These are phyloP conservation scores for Aspergillus floridensis DNA, from an alignment of 2,329 filamentous ascomycete genomes.

Conservation along the genomic window DNA sequence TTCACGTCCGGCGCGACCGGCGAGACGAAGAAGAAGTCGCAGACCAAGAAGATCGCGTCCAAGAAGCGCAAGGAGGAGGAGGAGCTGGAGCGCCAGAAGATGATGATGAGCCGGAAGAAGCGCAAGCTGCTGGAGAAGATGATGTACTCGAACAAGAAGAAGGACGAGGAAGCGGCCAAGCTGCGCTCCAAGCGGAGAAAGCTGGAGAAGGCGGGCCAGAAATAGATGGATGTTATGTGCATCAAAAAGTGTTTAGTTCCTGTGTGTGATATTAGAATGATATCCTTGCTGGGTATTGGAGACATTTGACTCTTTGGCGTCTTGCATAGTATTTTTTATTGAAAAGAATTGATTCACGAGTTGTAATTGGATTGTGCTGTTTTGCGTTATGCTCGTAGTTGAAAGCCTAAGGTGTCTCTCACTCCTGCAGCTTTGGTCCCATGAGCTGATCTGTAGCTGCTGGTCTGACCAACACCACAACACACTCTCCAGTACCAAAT, in stretches of 20 bases:
- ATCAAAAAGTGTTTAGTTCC: slow-evolving; percentile 22
- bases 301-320: slow-evolving; percentile 17
- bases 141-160: slow-evolving; percentile 91
- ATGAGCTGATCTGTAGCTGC: no score
- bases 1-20: slow-evolving; percentile 51
- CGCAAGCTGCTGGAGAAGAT: slow-evolving; percentile 97
- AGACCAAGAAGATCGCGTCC: slow-evolving; percentile 66
- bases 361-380: no score
- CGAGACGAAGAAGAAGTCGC: slow-evolving; percentile 68
- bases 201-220: slow-evolving; percentile 62
- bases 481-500: no score
- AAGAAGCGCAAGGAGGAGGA: slow-evolving; percentile 70
- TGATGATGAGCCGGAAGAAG: slow-evolving; percentile 98
- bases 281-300: slow-evolving; percentile 24
- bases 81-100: slow-evolving; percentile 88
- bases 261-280: slow-evolving; percentile 22
- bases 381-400: no score
- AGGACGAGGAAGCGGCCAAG: slow-evolving; percentile 84
- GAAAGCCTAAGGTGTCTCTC: no score
- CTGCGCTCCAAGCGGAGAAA: slow-evolving; percentile 86
- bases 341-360: slow-evolving; percentile 3
- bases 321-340: slow-evolving; percentile 14
- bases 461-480: no score
- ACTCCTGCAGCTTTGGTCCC: no score
- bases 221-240: slow-evolving; percentile 18